These are phyloP conservation scores for Cryptosporidium sp. DNA, from an alignment of 169 alveolate species.

Conservation along the genomic window DNA sequence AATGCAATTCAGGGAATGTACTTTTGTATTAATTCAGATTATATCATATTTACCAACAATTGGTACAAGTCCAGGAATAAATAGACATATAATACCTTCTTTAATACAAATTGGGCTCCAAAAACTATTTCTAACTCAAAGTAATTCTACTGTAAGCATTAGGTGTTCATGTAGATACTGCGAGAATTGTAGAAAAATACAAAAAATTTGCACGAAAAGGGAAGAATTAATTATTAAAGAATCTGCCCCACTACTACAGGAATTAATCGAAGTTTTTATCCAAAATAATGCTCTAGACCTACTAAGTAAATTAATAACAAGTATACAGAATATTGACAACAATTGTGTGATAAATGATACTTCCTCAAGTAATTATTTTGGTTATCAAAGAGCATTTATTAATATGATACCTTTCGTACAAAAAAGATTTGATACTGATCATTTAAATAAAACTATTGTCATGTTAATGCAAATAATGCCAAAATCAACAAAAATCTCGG, in stretches of 20 bases:
- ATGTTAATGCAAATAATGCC: constrained; percentile 61
- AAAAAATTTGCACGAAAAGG: constrained; percentile 49
- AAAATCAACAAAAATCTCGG: constrained; percentile 10
- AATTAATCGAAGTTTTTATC: constrained; percentile 21
- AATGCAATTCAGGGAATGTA: constrained; percentile 33
- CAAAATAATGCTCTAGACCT: constrained; percentile 39
- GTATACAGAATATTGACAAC: constrained; percentile 35
- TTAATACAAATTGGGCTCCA: constrained; percentile 57
- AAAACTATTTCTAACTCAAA: constrained; percentile 50
- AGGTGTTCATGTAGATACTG: constrained; percentile 68
- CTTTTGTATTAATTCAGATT: constrained; percentile 32
- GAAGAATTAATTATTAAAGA: constrained; percentile 59
- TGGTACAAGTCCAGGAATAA: constrained; percentile 59
- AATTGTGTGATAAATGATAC: background rate
- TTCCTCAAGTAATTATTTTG: constrained; percentile 8
- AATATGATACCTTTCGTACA: constrained; percentile 22
- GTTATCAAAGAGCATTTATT: constrained; percentile 31
- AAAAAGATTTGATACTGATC: constrained; percentile 37
- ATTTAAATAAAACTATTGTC: constrained; percentile 13
- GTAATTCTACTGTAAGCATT: constrained; percentile 12
- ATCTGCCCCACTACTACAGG: constrained; percentile 33
- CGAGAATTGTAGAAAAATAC: constrained; percentile 66
- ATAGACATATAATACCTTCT: constrained; percentile 40
- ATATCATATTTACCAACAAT: constrained; percentile 53
- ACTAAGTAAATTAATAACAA: constrained; percentile 9